These are phyloP conservation scores for Pseudocercospora crystallina DNA, from an alignment of 2,329 filamentous ascomycete species.

Conservation along the genomic window DNA sequence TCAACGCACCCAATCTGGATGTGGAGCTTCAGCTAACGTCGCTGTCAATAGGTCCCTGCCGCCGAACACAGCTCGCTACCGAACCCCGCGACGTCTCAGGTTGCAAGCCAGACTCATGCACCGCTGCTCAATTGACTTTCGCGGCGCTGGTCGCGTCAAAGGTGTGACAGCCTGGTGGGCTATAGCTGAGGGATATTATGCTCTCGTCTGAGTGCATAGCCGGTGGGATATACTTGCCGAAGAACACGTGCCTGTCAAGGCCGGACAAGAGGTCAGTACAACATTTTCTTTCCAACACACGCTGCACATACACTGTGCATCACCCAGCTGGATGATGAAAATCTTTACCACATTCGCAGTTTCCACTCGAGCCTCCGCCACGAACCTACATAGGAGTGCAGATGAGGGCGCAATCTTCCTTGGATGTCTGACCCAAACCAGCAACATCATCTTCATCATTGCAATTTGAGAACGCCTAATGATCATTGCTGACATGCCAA, in stretches of 20 bases:
- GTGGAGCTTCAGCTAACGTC: conserved; percentile 9
- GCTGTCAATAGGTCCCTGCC: background rate
- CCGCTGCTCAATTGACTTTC: no score
- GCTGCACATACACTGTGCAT: conserved; percentile 4
- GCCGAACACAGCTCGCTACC: background rate
- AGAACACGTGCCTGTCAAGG: background rate
- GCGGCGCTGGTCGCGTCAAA: no score
- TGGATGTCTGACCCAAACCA: conserved; percentile 40
- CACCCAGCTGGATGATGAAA: conserved; percentile 36
- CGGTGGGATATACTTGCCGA: no score
- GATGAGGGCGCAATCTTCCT: conserved; percentile 42
- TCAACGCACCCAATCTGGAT: conserved; percentile 4
- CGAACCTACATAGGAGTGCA: conserved; percentile 40
- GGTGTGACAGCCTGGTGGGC: no score
- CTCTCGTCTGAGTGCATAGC: no score
- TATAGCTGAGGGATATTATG: no score
- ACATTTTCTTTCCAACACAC: conserved; percentile 4
- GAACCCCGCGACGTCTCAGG: conserved; percentile 1
- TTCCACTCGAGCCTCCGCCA: conserved; percentile 64
- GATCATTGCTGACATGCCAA: no score
- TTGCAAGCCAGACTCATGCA: background rate
- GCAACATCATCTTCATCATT: background rate
- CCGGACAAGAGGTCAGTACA: conserved; percentile 14
- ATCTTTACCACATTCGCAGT: conserved; percentile 76
- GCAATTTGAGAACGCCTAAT: no score